Conservation (phyloP, 352 stramenopile genomes). For the Halophytophthora polymorphica region DNA sequence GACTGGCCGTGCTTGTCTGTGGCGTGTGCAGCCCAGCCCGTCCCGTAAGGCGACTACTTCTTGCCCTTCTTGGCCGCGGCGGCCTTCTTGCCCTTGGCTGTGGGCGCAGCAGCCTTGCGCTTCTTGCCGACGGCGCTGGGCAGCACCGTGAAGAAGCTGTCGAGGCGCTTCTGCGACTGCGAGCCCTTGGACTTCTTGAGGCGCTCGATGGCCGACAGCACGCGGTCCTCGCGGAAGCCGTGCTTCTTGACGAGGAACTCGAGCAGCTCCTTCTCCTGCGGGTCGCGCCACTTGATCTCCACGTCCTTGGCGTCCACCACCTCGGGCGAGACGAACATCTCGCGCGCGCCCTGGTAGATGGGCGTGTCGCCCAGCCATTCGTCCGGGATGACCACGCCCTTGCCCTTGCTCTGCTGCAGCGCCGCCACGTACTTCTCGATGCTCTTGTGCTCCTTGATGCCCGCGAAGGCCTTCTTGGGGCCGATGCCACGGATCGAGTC, state of each 20-base stretch:
- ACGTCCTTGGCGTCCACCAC: conserved; percentile 57
- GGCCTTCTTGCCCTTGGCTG: conserved; percentile 33
- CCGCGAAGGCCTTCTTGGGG: conserved; percentile 96
- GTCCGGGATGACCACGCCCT: conserved; percentile 79
- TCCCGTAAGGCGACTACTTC: conserved; percentile 34
- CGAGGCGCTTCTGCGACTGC: conserved; percentile 95
- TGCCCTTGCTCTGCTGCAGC: conserved; percentile 86
- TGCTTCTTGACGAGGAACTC: conserved; percentile 97
- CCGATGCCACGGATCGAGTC: conserved; percentile 97
- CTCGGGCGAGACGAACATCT: conserved; percentile 90
- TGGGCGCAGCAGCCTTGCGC: conserved; percentile 45
- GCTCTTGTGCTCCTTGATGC: conserved; percentile 94
- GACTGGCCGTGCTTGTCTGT: neutral
- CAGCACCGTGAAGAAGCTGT: conserved; percentile 94
- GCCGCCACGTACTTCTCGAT: conserved; percentile 95
- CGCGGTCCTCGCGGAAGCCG: conserved; percentile 94
- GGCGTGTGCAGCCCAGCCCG: too few species aligned
- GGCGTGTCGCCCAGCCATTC: conserved; percentile 86
- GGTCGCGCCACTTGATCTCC: conserved; percentile 95
- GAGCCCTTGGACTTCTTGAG: conserved; percentile 95
- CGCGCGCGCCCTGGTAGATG: conserved; percentile 90
- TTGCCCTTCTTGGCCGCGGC: conserved; percentile 53
- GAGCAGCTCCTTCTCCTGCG: conserved; percentile 85
- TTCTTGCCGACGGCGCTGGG: conserved; percentile 50
- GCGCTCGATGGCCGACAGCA: conserved; percentile 92